These are phyloP conservation scores for Yamadazyma sp. DNA, from an alignment of 1,139 yeast species.

Conservation along the genomic window DNA sequence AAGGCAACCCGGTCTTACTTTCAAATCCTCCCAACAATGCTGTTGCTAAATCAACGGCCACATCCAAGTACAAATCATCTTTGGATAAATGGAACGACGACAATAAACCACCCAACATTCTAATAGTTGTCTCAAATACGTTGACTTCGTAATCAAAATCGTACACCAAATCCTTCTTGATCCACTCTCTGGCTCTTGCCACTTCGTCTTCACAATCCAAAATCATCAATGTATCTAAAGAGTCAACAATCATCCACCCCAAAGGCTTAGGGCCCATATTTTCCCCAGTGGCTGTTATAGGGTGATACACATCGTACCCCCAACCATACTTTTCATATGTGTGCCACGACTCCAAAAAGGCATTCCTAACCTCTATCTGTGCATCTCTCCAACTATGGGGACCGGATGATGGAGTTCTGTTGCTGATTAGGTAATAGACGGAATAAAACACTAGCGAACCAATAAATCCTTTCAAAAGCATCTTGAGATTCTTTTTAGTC, in stretches of 20 bases:
- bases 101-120: constrained; percentile 90
- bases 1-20: constrained; percentile 69
- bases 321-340: constrained; percentile 78
- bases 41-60: constrained; percentile 74
- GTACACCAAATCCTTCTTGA: constrained; percentile 50
- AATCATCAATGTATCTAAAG: constrained; percentile 78
- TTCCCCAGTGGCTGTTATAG: constrained; percentile 59
- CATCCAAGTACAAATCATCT: constrained; percentile 71
- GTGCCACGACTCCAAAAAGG: constrained; percentile 76
- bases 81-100: constrained; percentile 76
- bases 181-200: constrained; percentile 71
- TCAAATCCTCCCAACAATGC: constrained; percentile 68
- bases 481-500: constrained; percentile 20
- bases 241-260: constrained; percentile 95
- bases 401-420: not conserved
- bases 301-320: constrained; percentile 55
- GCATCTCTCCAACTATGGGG: constrained; percentile 39
- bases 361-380: constrained; percentile 58
- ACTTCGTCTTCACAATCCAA: constrained; percentile 77
- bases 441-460: constrained; percentile 39
- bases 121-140: constrained; percentile 88
- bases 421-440: constrained; percentile 24
- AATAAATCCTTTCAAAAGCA: constrained; percentile 46
- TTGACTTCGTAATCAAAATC: constrained; percentile 71
- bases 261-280: constrained; percentile 83